These are phyloP conservation scores for Hypoxylon sp. DNA, from an alignment of 2,329 filamentous ascomycete genomes.

Conservation along the genomic window DNA sequence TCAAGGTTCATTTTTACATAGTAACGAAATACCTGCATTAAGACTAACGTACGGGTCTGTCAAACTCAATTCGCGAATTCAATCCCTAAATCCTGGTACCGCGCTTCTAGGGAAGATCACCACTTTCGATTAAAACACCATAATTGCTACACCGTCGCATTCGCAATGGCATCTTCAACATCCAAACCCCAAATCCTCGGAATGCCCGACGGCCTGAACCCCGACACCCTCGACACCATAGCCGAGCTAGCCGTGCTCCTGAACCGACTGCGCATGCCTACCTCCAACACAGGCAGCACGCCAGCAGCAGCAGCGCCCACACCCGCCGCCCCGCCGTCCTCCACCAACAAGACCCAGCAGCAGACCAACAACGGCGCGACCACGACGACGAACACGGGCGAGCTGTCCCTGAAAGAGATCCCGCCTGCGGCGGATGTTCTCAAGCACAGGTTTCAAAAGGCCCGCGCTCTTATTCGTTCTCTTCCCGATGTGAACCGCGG, in stretches of 20 bases:
- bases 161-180: conserved; percentile 15
- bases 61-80: not conserved
- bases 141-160: no score
- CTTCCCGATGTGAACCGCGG: conserved; percentile 76
- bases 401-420: conserved; percentile 74
- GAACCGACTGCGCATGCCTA: conserved; percentile 70
- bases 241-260: conserved; percentile 83
- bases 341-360: conserved; percentile 38
- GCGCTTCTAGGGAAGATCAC: no score
- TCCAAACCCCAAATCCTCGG: conserved; percentile 49
- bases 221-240: conserved; percentile 85
- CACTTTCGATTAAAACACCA: no score
- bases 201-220: conserved; percentile 72
- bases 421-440: conserved; percentile 79
- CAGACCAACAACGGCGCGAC: conserved; percentile 46
- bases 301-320: conserved; percentile 46
- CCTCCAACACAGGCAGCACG: conserved; percentile 47
- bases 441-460: conserved; percentile 84
- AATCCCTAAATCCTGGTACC: no score
- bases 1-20: conserved; percentile 29
- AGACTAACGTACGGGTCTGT: not conserved
- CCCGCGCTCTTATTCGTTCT: conserved; percentile 69
- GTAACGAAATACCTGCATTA: no score
- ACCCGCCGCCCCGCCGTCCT: conserved; percentile 31
- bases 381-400: conserved; percentile 44